Conservation (phyloP, 2,329 filamentous ascomycete species). For the Colletotrichum eleusines region DNA sequence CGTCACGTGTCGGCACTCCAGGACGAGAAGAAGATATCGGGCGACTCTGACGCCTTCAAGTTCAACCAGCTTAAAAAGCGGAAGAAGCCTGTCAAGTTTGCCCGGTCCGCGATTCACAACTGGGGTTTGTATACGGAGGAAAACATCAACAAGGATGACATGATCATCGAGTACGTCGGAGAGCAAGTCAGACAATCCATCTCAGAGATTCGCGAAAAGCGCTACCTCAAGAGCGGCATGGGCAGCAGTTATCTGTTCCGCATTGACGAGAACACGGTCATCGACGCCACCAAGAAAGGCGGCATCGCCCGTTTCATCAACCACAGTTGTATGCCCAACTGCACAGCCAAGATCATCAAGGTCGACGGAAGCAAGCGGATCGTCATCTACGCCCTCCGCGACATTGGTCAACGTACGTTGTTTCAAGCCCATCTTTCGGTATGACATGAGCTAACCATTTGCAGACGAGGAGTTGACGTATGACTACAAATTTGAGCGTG, state of each 20-base stretch:
- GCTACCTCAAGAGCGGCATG: constrained; percentile 95
- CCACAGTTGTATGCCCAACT: constrained; percentile 97
- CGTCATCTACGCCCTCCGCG: constrained; percentile 96
- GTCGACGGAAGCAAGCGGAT: constrained; percentile 98
- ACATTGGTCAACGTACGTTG: constrained; percentile 91
- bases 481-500: constrained; percentile 99
- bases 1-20: constrained; percentile 95
- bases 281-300: constrained; percentile 98
- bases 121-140: constrained; percentile 99
- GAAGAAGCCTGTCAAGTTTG: constrained; percentile 99
- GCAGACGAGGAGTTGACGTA: constrained; percentile 98
- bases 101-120: constrained; percentile 96
- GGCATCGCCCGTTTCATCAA: constrained; percentile 99
- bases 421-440: neutral
- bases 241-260: constrained; percentile 98
- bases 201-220: constrained; percentile 92
- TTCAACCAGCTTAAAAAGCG: constrained; percentile 99
- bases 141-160: constrained; percentile 96
- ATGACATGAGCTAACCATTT: constrained; percentile 44
- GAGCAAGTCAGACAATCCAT: constrained; percentile 98
- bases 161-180: constrained; percentile 99
- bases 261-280: constrained; percentile 97
- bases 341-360: constrained; percentile 99
- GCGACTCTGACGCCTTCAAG: constrained; percentile 90
- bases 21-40: constrained; percentile 89